Evolutionary conservation across 129 eudicot species (phyloP).

Genomic region (Tagetes erecta): DNA sequence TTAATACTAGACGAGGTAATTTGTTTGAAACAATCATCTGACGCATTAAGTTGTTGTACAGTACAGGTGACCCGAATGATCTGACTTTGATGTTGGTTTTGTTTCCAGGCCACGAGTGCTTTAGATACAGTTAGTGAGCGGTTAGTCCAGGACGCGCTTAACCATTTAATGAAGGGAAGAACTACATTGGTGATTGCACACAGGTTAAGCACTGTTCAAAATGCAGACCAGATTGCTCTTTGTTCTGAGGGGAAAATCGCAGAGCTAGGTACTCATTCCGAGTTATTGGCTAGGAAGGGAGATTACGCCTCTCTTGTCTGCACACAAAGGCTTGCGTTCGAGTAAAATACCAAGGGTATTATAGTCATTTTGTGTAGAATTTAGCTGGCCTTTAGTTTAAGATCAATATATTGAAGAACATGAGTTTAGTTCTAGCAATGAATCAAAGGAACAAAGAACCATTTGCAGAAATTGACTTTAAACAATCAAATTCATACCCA

Average conservation of each 20-base stretch:
- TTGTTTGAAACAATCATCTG: neutral
- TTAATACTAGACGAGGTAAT: slow-evolving; percentile 93
- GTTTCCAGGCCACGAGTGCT: slow-evolving; percentile 93
- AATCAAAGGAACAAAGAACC: neutral
- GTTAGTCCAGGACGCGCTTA: slow-evolving; percentile 87
- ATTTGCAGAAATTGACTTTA: neutral
- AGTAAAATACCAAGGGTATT: slow-evolving; percentile 38
- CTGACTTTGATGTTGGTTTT: slow-evolving; percentile 7
- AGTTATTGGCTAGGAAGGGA: slow-evolving; percentile 62
- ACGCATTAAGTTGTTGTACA: neutral
- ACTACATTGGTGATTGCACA: slow-evolving; percentile 97
- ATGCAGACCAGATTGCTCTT: slow-evolving; percentile 88
- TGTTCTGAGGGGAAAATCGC: slow-evolving; percentile 85
- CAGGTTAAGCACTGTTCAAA: slow-evolving; percentile 95
- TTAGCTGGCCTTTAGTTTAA: neutral
- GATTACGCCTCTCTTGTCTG: slow-evolving; percentile 82
- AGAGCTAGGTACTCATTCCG: slow-evolving; percentile 87
- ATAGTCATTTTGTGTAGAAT: neutral
- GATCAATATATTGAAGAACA: neutral
- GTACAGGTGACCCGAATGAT: neutral
- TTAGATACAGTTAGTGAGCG: slow-evolving; percentile 88
- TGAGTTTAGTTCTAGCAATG: neutral
- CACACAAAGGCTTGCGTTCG: slow-evolving; percentile 94
- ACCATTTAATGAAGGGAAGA: slow-evolving; percentile 90
- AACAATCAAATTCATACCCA: neutral